Evolutionary conservation across 306 rosid species (phyloP).

Genomic region (Citrullus mucosospermus): DNA sequence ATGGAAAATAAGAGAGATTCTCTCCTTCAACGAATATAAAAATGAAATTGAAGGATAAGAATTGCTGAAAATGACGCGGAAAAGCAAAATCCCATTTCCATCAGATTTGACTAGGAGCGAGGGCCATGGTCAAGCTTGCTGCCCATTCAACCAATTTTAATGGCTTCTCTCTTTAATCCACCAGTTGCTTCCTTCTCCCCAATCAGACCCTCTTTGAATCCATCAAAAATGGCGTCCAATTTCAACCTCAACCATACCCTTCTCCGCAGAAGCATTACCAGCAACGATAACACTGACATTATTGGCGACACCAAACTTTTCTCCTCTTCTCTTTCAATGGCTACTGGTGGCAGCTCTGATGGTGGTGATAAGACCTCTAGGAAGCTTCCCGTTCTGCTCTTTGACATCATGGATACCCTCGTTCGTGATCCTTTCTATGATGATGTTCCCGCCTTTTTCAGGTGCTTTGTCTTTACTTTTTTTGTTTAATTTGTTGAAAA

Average conservation of each 20-base stretch:
- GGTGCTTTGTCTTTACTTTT: conserved; percentile 18
- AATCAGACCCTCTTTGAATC: neutral
- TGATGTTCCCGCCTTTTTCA: conserved; percentile 78
- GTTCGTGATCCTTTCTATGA: conserved; percentile 92
- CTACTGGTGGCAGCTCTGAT: neutral
- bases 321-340: conserved; percentile 6
- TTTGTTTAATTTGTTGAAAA: neutral
- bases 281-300: neutral
- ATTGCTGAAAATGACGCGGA: neutral
- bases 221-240: conserved; percentile 1
- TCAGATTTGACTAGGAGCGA: neutral
- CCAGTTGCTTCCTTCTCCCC: neutral
- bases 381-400: conserved; percentile 73
- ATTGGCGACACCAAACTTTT: neutral
- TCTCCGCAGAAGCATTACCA: neutral
- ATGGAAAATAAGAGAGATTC: too few relatives aligned
- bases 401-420: conserved; percentile 86
- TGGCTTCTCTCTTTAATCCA: conserved; percentile 5
- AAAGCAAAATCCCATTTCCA: neutral
- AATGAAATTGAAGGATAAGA: neutral
- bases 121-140: neutral
- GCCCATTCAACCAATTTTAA: neutral
- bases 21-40: neutral
- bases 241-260: conserved; percentile 1
- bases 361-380: neutral